Percentiles rank a stretch among this genome's conserved stretches.
Conservation (phyloP, 768 basidiomycete species). For the Auricularia sp. region DNA sequence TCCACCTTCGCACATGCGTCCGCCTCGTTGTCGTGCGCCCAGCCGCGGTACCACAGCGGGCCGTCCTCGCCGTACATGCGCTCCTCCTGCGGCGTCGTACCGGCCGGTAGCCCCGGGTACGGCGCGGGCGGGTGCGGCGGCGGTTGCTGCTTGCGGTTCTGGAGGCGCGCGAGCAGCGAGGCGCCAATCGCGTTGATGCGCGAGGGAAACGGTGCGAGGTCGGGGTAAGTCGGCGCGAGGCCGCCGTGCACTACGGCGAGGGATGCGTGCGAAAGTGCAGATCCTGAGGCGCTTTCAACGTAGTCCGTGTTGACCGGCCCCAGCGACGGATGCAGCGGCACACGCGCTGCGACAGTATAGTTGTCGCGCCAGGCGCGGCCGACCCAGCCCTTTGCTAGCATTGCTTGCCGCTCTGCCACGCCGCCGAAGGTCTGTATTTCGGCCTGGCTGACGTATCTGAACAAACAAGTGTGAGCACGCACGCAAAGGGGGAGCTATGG, state of each 20-base stretch:
- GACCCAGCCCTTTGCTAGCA: conserved; percentile 64
- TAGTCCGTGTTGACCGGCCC: conserved; percentile 54
- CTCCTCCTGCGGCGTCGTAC: conserved; percentile 53
- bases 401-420: conserved; percentile 57
- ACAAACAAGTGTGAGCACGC: not conserved
- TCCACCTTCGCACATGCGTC: conserved; percentile 60
- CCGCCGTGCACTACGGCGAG: conserved; percentile 93
- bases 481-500: not conserved
- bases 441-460: conserved; percentile 71
- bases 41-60: conserved; percentile 91
- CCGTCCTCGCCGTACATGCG: conserved; percentile 68
- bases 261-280: conserved; percentile 63
- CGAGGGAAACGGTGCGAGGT: conserved; percentile 70
- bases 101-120: conserved; percentile 61
- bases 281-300: conserved; percentile 35
- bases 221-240: conserved; percentile 60
- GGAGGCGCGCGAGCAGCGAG: conserved; percentile 61
- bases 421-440: conserved; percentile 80
- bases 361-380: conserved; percentile 78
- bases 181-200: conserved; percentile 68
- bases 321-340: conserved; percentile 65
- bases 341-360: conserved; percentile 70
- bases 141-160: conserved; percentile 51
- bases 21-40: conserved; percentile 68
- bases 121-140: conserved; percentile 71